These are phyloP conservation scores for Mycena vitilis DNA, from an alignment of 768 basidiomycete genomes.

Conservation along the genomic window DNA sequence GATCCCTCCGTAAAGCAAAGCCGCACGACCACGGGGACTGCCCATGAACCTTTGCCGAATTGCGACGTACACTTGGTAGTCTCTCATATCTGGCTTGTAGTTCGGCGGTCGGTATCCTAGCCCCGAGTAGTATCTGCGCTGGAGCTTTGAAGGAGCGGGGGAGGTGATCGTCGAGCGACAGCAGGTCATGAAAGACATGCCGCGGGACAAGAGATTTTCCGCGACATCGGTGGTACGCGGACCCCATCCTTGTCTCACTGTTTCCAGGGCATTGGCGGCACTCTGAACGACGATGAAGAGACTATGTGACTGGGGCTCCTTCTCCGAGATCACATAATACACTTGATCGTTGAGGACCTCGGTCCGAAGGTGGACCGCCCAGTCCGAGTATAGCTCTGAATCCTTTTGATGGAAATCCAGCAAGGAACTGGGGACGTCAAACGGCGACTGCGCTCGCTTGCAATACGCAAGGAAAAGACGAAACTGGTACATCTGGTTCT, in stretches of 20 bases:
- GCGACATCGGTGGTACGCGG: not conserved
- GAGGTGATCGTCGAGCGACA: not conserved
- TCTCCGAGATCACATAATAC: not conserved
- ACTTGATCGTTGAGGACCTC: not conserved
- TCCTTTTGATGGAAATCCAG: not conserved
- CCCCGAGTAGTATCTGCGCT: not conserved
- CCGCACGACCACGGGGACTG: slow-evolving; percentile 40
- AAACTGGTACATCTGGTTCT: not conserved
- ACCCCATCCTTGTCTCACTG: not conserved
- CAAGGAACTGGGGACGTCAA: not conserved
- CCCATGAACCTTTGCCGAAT: slow-evolving; percentile 14
- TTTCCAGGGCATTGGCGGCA: not conserved
- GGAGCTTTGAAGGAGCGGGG: not conserved
- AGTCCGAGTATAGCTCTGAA: not conserved
- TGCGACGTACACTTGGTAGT: slow-evolving; percentile 27
- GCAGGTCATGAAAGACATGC: not conserved
- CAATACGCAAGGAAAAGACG: not conserved
- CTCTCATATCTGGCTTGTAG: slow-evolving; percentile 13
- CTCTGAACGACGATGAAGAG: not conserved
- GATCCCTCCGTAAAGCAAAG: slow-evolving; percentile 41
- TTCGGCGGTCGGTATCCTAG: slow-evolving; percentile 10
- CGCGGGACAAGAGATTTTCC: not conserved
- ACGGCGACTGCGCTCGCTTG: not conserved
- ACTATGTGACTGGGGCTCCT: not conserved
- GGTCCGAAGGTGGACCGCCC: not conserved